A percentile compares a stretch with the other conserved stretches of the same genome.
Conservation (phyloP, 2,329 filamentous ascomycete genomes). For the Fusarium sterilihyphosum region DNA sequence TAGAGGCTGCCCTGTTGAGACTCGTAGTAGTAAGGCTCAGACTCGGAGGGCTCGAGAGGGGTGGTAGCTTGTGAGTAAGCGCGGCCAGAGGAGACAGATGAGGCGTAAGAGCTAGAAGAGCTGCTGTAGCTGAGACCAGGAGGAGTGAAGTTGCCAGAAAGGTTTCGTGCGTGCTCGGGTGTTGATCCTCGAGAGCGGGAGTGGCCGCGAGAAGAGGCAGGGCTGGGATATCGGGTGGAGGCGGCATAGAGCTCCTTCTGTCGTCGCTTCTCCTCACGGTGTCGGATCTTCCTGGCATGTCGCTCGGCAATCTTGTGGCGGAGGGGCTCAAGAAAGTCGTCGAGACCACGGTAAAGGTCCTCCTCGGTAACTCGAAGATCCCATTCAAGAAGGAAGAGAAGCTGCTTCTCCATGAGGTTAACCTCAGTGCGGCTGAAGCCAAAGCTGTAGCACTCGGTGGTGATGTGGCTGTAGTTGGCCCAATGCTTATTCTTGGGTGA, state of each 20-base stretch:
- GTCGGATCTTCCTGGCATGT: constrained; percentile 61
- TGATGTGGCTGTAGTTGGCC: constrained; percentile 90
- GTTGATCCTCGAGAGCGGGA: constrained; percentile 54
- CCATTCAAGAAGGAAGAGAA: constrained; percentile 95
- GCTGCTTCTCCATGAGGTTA: constrained; percentile 99
- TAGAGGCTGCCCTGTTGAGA: constrained; percentile 55
- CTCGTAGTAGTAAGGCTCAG: constrained; percentile 55
- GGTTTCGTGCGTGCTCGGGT: constrained; percentile 53
- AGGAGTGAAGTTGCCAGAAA: constrained; percentile 50
- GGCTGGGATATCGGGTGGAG: constrained; percentile 55
- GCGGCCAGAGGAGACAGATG: constrained; percentile 58
- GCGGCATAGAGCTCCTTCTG: constrained; percentile 52
- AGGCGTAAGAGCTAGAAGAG: constrained; percentile 61
- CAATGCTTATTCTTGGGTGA: constrained; percentile 99
- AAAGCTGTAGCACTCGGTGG: constrained; percentile 72
- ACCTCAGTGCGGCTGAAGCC: constrained; percentile 95
- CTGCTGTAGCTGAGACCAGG: constrained; percentile 61
- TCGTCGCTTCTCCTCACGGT: constrained; percentile 57
- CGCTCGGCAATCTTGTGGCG: constrained; percentile 67
- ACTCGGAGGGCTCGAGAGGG: constrained; percentile 56
- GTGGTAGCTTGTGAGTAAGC: constrained; percentile 63
- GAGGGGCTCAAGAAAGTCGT: constrained; percentile 88
- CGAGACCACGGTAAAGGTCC: constrained; percentile 87
- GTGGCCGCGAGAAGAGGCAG: constrained; percentile 57
- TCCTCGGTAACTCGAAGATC: constrained; percentile 86